Percentiles rank a stretch among this genome's conserved stretches.
Evolutionary conservation across 345 rosid genomes (phyloP).

Genomic region (Stellera chamaejasme): DNA sequence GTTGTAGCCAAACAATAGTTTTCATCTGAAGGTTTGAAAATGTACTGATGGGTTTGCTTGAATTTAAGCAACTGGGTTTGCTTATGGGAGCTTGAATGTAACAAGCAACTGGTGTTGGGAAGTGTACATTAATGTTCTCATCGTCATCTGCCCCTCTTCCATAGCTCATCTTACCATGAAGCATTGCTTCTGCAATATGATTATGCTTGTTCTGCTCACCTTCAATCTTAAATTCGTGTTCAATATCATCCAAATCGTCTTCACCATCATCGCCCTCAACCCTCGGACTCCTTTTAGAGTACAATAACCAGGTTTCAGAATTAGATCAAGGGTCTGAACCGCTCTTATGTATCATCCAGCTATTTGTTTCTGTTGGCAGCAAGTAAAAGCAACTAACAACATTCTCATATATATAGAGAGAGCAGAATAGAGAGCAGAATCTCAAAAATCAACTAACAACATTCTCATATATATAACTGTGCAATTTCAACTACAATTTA

Average conservation of each 20-base stretch:
- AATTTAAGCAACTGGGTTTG: neutral
- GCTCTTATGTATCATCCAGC: too few relatives aligned
- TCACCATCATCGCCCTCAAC: slow-evolving; percentile 44
- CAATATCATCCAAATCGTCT: slow-evolving; percentile 41
- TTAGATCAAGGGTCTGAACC: neutral
- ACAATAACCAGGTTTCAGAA: slow-evolving; percentile 62
- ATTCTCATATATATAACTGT: too few relatives aligned
- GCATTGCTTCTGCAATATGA: slow-evolving; percentile 57
- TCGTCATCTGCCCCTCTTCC: slow-evolving; percentile 53
- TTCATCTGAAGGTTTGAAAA: too few relatives aligned
- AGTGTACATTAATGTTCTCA: slow-evolving; percentile 12
- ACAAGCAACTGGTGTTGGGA: slow-evolving; percentile 57
- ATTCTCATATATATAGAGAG: too few relatives aligned
- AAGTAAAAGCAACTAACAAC: too few relatives aligned
- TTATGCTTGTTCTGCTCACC: slow-evolving; percentile 44
- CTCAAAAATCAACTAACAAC: too few relatives aligned
- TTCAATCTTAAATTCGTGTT: slow-evolving; percentile 27
- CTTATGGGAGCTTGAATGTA: slow-evolving; percentile 68
- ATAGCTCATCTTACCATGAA: slow-evolving; percentile 69
- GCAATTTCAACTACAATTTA: too few relatives aligned
- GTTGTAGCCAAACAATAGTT: too few relatives aligned
- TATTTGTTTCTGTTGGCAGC: slow-evolving; percentile 35
- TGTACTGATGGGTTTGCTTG: too few relatives aligned
- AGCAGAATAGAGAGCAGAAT: too few relatives aligned
- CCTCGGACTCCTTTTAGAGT: slow-evolving; percentile 41